Conservation (phyloP, 495 filamentous ascomycete genomes). For the Penicillium pancosmium region DNA sequence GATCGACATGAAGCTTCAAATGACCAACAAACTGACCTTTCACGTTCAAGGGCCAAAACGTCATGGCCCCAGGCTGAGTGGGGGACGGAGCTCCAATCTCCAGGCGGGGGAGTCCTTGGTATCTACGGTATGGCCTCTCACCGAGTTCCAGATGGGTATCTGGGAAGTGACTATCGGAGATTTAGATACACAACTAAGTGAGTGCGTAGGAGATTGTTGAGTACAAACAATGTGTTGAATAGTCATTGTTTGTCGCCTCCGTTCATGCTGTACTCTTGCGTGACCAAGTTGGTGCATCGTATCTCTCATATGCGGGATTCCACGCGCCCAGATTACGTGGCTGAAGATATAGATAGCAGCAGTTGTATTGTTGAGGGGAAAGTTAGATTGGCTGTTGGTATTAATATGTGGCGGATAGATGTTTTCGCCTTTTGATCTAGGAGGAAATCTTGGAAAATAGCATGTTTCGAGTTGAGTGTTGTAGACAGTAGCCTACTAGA, state of each 20-base stretch:
- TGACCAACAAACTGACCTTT: background rate
- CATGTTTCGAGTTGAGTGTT: background rate
- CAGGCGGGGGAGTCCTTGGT: background rate
- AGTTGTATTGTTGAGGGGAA: background rate
- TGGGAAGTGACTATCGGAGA: background rate
- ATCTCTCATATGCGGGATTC: conserved; percentile 4
- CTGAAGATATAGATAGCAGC: background rate
- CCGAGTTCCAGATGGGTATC: background rate
- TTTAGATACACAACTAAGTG: too few relatives aligned
- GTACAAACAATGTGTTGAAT: too few relatives aligned
- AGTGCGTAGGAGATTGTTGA: too few relatives aligned
- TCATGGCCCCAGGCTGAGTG: background rate
- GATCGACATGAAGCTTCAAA: conserved; percentile 1
- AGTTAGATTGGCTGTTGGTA: too few relatives aligned
- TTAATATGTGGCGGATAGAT: too few relatives aligned
- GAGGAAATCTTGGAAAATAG: background rate
- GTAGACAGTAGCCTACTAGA: background rate
- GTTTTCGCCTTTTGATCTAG: too few relatives aligned
- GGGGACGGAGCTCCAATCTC: background rate
- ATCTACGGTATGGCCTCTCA: background rate
- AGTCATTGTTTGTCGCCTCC: too few relatives aligned
- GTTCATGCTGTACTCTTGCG: too few relatives aligned
- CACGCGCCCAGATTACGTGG: background rate
- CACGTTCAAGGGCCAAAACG: background rate
- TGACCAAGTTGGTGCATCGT: background rate